Evolutionary conservation across 1,284 basidiomycete species (phyloP).

Genomic region (Microbotryum violaceum): DNA sequence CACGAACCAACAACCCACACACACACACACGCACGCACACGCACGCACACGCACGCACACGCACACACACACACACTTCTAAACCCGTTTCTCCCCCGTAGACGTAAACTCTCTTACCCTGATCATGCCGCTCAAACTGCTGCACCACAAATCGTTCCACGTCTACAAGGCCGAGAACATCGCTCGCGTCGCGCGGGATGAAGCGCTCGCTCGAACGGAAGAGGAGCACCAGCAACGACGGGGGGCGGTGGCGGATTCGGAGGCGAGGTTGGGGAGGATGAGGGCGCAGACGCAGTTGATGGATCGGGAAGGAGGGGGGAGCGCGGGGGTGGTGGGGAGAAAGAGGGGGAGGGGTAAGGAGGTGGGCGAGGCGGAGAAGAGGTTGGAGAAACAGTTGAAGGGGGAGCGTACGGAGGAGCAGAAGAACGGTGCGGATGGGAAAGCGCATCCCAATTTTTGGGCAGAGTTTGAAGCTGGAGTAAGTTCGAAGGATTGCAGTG

Average conservation of each 20-base stretch:
- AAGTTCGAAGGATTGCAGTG: too few species aligned
- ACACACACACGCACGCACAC: too few species aligned
- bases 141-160: slow-evolving; percentile 27
- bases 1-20: neutral
- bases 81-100: neutral
- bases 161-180: slow-evolving; percentile 25
- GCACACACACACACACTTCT: neutral
- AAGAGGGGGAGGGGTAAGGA: slow-evolving; percentile 4
- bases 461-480: slow-evolving; percentile 31
- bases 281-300: slow-evolving; percentile 9
- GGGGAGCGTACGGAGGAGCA: neutral
- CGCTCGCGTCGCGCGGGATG: slow-evolving; percentile 26
- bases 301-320: slow-evolving; percentile 8
- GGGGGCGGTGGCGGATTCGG: slow-evolving; percentile 14
- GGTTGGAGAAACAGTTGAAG: slow-evolving; percentile 1
- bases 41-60: too few species aligned
- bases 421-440: slow-evolving; percentile 9
- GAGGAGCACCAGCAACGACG: slow-evolving; percentile 9
- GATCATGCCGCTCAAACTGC: slow-evolving; percentile 22
- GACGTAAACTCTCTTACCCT: too few species aligned
- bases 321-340: neutral
- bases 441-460: slow-evolving; percentile 35
- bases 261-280: slow-evolving; percentile 26
- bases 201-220: slow-evolving; percentile 12
- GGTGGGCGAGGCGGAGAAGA: neutral